Evolutionary conservation across 192 early-diverging fungal genomes (phyloP).

Genomic region (Coemansia sp.): DNA sequence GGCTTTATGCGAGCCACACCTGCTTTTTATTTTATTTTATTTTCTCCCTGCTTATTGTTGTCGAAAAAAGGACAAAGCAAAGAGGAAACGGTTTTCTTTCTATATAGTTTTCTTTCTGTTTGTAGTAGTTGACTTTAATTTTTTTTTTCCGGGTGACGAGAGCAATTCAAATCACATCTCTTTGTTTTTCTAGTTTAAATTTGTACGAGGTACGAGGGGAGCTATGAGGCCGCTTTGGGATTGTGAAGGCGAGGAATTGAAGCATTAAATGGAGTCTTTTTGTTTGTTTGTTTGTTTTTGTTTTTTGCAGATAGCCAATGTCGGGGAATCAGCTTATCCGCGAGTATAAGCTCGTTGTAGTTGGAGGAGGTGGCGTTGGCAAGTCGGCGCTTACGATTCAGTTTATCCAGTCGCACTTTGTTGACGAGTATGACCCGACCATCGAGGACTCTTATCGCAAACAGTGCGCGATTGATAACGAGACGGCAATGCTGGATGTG

Average conservation of each 20-base stretch:
- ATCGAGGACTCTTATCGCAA: conserved; percentile 99
- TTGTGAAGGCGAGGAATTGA: too few species aligned
- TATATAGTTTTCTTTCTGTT: neutral
- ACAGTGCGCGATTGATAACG: conserved; percentile 89
- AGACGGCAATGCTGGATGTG: conserved; percentile 84
- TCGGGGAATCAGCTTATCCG: conserved; percentile 54
- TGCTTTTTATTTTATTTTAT: too few species aligned
- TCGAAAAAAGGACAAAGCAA: neutral
- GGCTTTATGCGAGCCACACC: neutral
- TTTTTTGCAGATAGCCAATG: conserved; percentile 23
- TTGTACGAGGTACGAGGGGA: neutral
- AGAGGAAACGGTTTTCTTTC: neutral
- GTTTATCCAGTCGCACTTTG: conserved; percentile 79
- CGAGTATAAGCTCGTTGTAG: conserved; percentile 78
- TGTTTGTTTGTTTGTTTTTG: conserved; percentile 9
- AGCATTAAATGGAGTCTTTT: too few species aligned
- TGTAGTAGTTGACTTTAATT: neutral
- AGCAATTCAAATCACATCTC: too few species aligned
- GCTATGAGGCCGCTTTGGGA: too few species aligned
- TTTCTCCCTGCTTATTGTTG: neutral
- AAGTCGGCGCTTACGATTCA: conserved; percentile 83
- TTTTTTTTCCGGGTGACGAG: neutral
- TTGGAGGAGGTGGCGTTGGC: conserved; percentile 81
- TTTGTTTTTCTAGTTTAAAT: too few species aligned
- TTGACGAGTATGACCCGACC: conserved; percentile 93